Evolutionary conservation across 805 yeast genomes (phyloP), one percentile per base, ranked within the genome.

Genomic region (Zygosaccharomyces gambellarensis): DNA sequence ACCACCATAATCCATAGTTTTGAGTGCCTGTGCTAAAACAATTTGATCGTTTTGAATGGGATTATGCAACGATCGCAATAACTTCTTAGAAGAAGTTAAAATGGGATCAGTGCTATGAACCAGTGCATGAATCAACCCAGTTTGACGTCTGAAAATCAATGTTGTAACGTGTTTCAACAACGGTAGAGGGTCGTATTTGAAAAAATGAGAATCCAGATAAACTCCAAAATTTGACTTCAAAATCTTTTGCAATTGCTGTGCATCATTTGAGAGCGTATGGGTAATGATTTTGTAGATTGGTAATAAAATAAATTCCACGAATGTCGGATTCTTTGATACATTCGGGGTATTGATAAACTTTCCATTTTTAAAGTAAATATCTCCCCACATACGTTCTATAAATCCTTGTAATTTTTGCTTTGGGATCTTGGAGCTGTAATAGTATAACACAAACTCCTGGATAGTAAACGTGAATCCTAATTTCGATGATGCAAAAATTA

Each of bases 241-340:
- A 21, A 78, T 63, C 2, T 50, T 48, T 8, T 75, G 61, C 14
- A 88, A 61, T 0, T 69, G 69, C 4, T 67, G 63, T 2, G 78
- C 67, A 14, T 77, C 77, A 31, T 76, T 72, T 0, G 88, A 74
- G 9, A 92, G 60, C 0, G 86, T 73, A 44, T 79, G 74, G 0
- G 88, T 74, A 32, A 83, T 68, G 7, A 90, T 62, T 62, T 92
- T 90, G 69, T 90, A 92, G 10, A 92, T 59, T 2, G 98, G 99
- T 23, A 80, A 81, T 7, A 90, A 68, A 6, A 94, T 74, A 57
- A 89, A 85, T 40, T 74, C 71, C 5, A 77, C 75, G 64, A 92
- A 86, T 1, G 88, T 63, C 46, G 80, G 60, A 36, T 58, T 31
- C 54, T 57, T 31, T 0, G 63, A 63, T 0, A 74, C 60, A 1